Base-by-base conservation (phyloP, 148 eudicot genomes). In the Rhododendron griersonianum region DNA sequence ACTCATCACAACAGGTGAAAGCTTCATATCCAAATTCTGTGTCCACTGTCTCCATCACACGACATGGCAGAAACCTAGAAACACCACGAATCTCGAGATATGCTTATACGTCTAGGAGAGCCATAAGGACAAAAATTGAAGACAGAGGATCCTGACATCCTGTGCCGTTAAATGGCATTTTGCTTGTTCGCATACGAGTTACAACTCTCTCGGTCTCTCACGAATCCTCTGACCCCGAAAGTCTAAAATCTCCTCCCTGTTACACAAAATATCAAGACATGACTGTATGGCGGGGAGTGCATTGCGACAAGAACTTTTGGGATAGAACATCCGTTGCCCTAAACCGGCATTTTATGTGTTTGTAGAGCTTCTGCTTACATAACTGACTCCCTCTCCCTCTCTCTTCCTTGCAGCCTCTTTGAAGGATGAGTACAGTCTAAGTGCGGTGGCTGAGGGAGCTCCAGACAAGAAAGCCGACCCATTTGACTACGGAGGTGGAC, bases 1-100 rank as follows among this genome's bases (percentile, higher is more conserved):
- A 21, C 81, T 91, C 11, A 48, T 91, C 87, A 91, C 94, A 10
- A 90, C 94, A 86, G 94, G 93, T 92, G 69, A 87, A 79, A 55
- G 5, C 35, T 25, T 51, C 28, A 19, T 5, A 81, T 30, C 18
- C 19, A 19, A 35, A 84, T 84, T 67, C 15, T 67, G 16, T 28
- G 6, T 28, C 16, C 5, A 33, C 14, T 25, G 1, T 67, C 74
- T 25, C 35, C 30, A 67, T 67, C 74, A 67, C 74, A 28, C 2
- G 25, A 61, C 25, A 0, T 0, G 28, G 7, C 37, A 0, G 33
- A 67, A 67, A 33, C 39, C 41, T 71, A 5, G 15, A 28, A 63
- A 33, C 30, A 30, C 30, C 30, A 28, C 1, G 4, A 25, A 69
- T 10, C 16, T 69, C 16, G 16, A 69, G 39, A 71, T 71, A 14